Percentiles rank a stretch among this genome's conserved stretches.
Evolutionary conservation across 805 yeast species (phyloP).

Genomic region (Barnettozyma sp.): DNA sequence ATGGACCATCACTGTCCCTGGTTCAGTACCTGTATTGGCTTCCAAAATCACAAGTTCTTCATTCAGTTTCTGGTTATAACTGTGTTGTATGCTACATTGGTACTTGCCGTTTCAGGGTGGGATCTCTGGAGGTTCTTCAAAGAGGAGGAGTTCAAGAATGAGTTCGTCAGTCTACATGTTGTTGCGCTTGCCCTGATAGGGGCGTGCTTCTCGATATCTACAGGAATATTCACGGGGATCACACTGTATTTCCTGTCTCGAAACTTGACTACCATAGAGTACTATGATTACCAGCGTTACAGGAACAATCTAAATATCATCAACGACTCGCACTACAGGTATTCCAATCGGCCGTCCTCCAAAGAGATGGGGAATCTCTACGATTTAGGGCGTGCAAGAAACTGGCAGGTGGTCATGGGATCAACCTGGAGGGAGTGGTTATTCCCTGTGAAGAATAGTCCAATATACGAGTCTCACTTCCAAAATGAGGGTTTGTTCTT

Average conservation of each 20-base stretch:
- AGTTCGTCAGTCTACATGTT: slow-evolving; percentile 48
- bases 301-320: slow-evolving; percentile 32
- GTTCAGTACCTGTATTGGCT: slow-evolving; percentile 88
- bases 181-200: slow-evolving; percentile 54
- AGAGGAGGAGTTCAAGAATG: slow-evolving; percentile 32
- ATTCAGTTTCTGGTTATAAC: slow-evolving; percentile 62
- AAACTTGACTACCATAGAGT: slow-evolving; percentile 80
- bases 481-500: slow-evolving; percentile 46
- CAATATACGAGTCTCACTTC: slow-evolving; percentile 23
- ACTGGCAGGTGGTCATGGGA: slow-evolving; percentile 78
- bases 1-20: slow-evolving; percentile 98
- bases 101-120: slow-evolving; percentile 34
- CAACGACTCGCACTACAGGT: slow-evolving; percentile 31
- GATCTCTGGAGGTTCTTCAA: slow-evolving; percentile 44
- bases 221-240: slow-evolving; percentile 49
- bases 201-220: slow-evolving; percentile 46
- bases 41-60: slow-evolving; percentile 70
- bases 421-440: slow-evolving; percentile 56
- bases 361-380: slow-evolving; percentile 57
- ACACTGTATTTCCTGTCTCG: slow-evolving; percentile 49
- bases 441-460: slow-evolving; percentile 43
- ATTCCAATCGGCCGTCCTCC: slow-evolving; percentile 36
- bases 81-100: slow-evolving; percentile 38
- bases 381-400: slow-evolving; percentile 58
- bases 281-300: slow-evolving; percentile 48